A percentile compares a stretch with the other conserved stretches of the same genome.
Conservation (phyloP, 2,329 filamentous ascomycete species). For the Trichoderma koningiopsis region DNA sequence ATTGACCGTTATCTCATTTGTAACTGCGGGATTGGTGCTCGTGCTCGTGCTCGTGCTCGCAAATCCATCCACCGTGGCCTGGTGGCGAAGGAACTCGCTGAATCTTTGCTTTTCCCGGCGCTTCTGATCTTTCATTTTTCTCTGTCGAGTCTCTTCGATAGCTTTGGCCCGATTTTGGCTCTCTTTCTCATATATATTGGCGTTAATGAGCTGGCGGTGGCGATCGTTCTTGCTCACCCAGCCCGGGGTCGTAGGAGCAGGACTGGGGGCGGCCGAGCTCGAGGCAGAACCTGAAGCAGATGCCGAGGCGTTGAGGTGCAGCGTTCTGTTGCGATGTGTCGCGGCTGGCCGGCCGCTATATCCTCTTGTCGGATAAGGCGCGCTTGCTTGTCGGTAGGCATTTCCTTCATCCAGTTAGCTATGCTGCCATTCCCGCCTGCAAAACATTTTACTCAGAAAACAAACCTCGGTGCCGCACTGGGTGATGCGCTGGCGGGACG, state of each 20-base stretch:
- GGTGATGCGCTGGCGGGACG: constrained; percentile 32
- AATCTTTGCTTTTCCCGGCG: constrained; percentile 63
- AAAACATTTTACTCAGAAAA: constrained; percentile 18
- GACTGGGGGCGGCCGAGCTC: constrained; percentile 40
- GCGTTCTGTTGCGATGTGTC: constrained; percentile 53
- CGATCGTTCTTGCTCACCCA: constrained; percentile 76
- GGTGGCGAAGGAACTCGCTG: constrained; percentile 39
- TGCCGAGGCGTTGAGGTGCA: constrained; percentile 61
- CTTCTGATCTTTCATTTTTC: constrained; percentile 57
- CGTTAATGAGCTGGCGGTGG: constrained; percentile 82
- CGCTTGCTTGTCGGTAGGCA: constrained; percentile 37
- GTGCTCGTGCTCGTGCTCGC: constrained; percentile 34
- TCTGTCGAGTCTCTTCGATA: constrained; percentile 68
- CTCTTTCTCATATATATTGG: constrained; percentile 74
- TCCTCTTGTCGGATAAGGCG: constrained; percentile 40
- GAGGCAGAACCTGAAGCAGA: constrained; percentile 41
- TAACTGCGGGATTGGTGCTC: constrained; percentile 37
- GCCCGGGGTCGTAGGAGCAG: constrained; percentile 37
- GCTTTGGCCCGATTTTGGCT: constrained; percentile 67
- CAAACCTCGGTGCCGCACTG: constrained; percentile 43
- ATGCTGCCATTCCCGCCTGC: not conserved
- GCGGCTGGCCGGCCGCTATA: constrained; percentile 42
- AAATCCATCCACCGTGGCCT: constrained; percentile 30
- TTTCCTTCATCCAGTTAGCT: constrained; percentile 35
- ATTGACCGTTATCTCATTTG: constrained; percentile 67